Evolutionary conservation across 1,139 yeast species (phyloP), one percentile per base, ranked within the genome.

Genomic region (Debaryomycetaceae sp.): DNA sequence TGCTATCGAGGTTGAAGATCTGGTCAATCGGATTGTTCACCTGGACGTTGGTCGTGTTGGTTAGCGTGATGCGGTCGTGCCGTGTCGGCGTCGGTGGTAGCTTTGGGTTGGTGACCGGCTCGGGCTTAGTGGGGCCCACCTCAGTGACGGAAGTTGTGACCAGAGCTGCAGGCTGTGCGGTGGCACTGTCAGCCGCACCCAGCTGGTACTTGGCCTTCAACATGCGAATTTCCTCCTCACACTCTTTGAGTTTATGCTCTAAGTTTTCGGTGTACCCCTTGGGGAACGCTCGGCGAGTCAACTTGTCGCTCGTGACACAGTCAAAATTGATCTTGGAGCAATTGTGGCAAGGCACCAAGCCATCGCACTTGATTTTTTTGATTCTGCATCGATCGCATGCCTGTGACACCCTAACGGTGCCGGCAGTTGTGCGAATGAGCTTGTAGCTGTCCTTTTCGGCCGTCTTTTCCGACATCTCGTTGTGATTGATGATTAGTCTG

Each of bases 351-450:
- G 91, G 89, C 2, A 74, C 65, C 36, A 69, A 60, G 1, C 91
- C 91, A 45, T 80, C 83, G 57, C 93, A 83, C 45, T 78, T 80
- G 43, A 81, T 79, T 55, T 83, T 83, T 44, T 83, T 78, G 41
- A 81, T 71, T 32, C 91, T 61, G 46, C 93, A 83, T 26, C 93
- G 61, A 51, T 83, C 91, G 57, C 93, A 83, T 3, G 91, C 91
- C 50, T 82, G 91, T 2, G 83, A 73, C 3, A 80, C 80, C 41
- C 83, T 46, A 9, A 60, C 51, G 0, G 73, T 71, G 4, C 58
- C 43, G 8, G 61, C 58, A 10, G 72, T 65, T 31, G 52, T 58
- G 16, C 30, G 27, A 27, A 67, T 67, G 30, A 66, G 48, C 40
- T 65, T 65, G 40, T 58, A 51, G 42, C 61, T 65, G 37, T n/a